Evolutionary conservation across 805 yeast genomes (phyloP).

Genomic region (Sugiyamaella mastotermitis): DNA sequence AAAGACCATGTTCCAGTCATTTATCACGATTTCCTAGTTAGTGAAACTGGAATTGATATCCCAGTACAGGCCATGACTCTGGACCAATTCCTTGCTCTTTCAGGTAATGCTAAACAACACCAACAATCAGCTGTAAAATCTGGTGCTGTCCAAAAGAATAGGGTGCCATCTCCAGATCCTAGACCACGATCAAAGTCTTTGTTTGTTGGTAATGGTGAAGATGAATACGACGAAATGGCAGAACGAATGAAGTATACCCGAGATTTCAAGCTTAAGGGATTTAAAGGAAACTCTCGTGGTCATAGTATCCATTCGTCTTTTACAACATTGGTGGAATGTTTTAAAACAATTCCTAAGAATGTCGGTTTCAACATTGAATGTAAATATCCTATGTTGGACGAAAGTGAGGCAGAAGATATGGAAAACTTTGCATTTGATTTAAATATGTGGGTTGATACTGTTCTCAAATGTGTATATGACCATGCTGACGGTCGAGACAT

Average conservation of each 20-base stretch:
- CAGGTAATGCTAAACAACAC: not conserved
- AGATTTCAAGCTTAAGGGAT: conserved; percentile 78
- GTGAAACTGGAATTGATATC: conserved; percentile 91
- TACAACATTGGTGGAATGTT: conserved; percentile 80
- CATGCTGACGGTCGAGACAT: conserved; percentile 75
- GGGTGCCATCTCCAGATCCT: conserved; percentile 15
- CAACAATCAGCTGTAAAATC: not conserved
- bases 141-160: conserved; percentile 2
- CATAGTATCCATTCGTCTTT: conserved; percentile 85
- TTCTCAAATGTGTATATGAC: conserved; percentile 72
- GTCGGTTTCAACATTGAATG: conserved; percentile 95
- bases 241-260: conserved; percentile 77
- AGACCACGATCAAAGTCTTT: conserved; percentile 37
- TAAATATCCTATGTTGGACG: conserved; percentile 93
- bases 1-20: conserved; percentile 88
- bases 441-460: conserved; percentile 85
- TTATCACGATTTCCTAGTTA: conserved; percentile 89
- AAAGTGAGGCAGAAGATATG: conserved; percentile 82
- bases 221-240: conserved; percentile 30
- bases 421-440: conserved; percentile 78
- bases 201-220: conserved; percentile 31
- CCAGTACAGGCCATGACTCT: conserved; percentile 91
- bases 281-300: conserved; percentile 91
- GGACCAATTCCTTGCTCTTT: conserved; percentile 60
- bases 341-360: conserved; percentile 68